A percentile compares a stretch with the other conserved stretches of the same genome.
Evolutionary conservation across 129 eudicot species (phyloP).

Genomic region (Solidago caesia): DNA sequence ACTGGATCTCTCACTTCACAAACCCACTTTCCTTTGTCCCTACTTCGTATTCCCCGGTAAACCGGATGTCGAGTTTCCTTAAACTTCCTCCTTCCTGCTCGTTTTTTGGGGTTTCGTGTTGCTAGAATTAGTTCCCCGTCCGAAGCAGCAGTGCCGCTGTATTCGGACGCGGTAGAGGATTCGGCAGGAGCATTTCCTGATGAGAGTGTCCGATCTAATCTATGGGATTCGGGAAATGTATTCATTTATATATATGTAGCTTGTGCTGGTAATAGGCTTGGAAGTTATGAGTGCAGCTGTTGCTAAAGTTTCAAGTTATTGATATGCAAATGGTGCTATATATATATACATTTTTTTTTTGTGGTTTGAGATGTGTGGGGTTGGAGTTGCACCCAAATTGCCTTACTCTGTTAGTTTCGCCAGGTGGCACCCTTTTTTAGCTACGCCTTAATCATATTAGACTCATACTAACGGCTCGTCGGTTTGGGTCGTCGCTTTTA

Average conservation of each 20-base stretch:
- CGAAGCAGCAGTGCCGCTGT: not conserved
- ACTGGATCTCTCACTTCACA: slow-evolving; percentile 43
- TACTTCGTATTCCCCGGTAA: slow-evolving; percentile 38
- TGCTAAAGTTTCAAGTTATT: no score
- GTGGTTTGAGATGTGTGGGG: not conserved
- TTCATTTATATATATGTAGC: not conserved
- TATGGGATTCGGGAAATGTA: not conserved
- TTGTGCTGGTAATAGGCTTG: not conserved
- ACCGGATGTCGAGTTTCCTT: slow-evolving; percentile 55
- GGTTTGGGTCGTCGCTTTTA: no score
- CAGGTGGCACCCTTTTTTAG: no score
- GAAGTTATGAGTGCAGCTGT: no score
- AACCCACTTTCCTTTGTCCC: slow-evolving; percentile 45
- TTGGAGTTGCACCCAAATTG: no score
- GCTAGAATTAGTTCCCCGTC: slow-evolving; percentile 37
- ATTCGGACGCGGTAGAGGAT: no score
- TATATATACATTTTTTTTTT: no score
- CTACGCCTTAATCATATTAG: no score
- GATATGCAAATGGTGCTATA: not conserved
- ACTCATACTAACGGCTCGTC: no score
- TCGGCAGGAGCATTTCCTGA: no score
- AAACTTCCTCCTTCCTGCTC: slow-evolving; percentile 56
- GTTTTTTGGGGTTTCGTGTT: slow-evolving; percentile 35
- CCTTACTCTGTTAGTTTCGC: no score
- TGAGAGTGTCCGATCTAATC: no score